A percentile compares a stretch with the other conserved stretches of the same genome.
phyloP scores from a whole-genome alignment of 495 filamentous ascomycete genomes.

The Podospora comata region DNA sequence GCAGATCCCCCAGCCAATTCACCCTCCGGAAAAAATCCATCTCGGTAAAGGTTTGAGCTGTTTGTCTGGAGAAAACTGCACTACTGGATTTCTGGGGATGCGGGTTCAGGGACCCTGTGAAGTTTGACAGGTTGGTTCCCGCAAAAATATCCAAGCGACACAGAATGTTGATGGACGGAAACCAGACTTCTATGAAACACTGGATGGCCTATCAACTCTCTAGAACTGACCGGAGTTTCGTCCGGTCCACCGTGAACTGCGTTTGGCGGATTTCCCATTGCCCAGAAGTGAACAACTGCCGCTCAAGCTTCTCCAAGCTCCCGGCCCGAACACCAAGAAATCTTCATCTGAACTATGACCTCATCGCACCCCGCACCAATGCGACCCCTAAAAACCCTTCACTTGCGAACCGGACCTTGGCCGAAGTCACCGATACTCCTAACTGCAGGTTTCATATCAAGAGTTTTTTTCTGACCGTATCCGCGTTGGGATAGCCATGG shows the following conservation, averaged over 20 bases:
- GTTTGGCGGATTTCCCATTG: background rate
- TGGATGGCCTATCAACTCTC: background rate
- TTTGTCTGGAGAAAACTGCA: background rate
- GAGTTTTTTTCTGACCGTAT: background rate
- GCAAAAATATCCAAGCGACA: background rate
- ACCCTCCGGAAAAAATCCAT: background rate
- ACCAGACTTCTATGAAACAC: background rate
- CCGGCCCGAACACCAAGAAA: background rate
- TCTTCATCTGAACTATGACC: background rate
- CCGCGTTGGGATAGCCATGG: background rate
- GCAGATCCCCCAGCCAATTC: background rate
- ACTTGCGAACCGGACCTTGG: background rate
- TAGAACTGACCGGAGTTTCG: background rate
- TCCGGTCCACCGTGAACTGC: background rate
- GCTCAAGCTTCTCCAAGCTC: background rate
- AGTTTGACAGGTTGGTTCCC: background rate
- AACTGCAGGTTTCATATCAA: background rate
- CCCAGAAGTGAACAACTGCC: background rate
- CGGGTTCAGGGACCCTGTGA: background rate
- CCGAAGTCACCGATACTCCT: background rate
- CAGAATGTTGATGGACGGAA: background rate
- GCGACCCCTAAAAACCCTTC: background rate
- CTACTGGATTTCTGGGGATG: background rate
- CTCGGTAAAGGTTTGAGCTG: background rate
- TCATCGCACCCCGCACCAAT: background rate